Percentiles rank a stretch among this genome's conserved stretches.
phyloP scores from a whole-genome alignment of 352 stramenopile species.

The Poterioochromonas sp. region DNA sequence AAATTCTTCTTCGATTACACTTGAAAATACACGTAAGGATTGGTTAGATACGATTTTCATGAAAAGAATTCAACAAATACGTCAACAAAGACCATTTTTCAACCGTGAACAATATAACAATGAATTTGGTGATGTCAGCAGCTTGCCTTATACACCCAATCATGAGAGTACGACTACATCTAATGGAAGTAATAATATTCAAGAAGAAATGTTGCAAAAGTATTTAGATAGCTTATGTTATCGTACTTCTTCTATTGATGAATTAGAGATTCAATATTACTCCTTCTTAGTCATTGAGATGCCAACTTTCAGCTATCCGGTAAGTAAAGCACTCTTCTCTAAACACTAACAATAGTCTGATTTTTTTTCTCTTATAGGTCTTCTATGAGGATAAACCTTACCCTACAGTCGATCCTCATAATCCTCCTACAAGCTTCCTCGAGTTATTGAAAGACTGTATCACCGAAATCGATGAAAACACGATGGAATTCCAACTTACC shows the following conservation, averaged over 20 bases:
- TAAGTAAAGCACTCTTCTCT: background rate
- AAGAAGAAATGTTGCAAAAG: too few relatives aligned
- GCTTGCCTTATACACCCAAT: too few relatives aligned
- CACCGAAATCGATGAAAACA: background rate
- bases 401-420: slow-evolving; percentile 42
- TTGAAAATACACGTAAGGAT: slow-evolving; percentile 49
- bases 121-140: too few relatives aligned
- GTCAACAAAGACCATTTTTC: too few relatives aligned
- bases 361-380: slow-evolving; percentile 38
- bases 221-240: too few relatives aligned
- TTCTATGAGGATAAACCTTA: slow-evolving; percentile 83
- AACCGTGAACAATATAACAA: too few relatives aligned
- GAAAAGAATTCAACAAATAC: slow-evolving; percentile 16
- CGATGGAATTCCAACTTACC: background rate
- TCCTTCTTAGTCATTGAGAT: slow-evolving; percentile 69
- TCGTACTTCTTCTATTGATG: too few relatives aligned
- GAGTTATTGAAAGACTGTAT: background rate
- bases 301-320: slow-evolving; percentile 74
- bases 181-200: too few relatives aligned
- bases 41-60: slow-evolving; percentile 67
- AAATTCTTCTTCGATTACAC: background rate
- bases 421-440: background rate
- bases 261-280: slow-evolving; percentile 32
- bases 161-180: too few relatives aligned
- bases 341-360: background rate